Base-by-base conservation (phyloP, 2,329 filamentous ascomycete species). In the Aureobasidium sp. region DNA sequence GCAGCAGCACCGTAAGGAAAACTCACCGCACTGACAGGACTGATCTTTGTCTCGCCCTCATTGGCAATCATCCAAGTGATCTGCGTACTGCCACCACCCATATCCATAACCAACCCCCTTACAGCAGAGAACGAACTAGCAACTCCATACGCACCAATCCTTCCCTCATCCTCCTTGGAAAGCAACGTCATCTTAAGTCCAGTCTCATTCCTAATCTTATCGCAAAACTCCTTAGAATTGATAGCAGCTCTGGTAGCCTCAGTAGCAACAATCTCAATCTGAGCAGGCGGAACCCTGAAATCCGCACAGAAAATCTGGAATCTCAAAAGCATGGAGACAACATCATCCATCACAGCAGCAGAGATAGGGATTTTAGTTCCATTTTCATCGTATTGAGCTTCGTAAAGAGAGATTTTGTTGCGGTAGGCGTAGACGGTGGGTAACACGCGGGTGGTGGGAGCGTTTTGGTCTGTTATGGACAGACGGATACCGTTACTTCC, bases 401-500 rank as follows among this genome's bases (percentile, higher is more conserved):
- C 90, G 73, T 92, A 93, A 16, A 95, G 81, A 3, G 90, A 95
- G 63, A 95, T 91, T 45, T 81, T 82, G n/a, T 85, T 86, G 11
- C 91, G 85, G 68, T 90, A 85, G 67, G 87, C 83, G 73, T 89
- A 93, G 62, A 94, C 68, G 34, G 87, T 91, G n/a, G 81, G 84
- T 27, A 95, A 79, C 21, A 90, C 82, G 29, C 90, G 86, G 21
- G 87, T 80, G 41, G 78, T 82, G 8, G 84, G 82, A 21, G 87
- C 84, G 3, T 84, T 81, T 25, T 93, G 79, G 66, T 91, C 85
- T 11, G 90, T 89, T 68, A 95, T 89, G 49, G 90, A 91, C 77
- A 94, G 94, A 53, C 91, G 89, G 68, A 95, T 91, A 67, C 90
- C 91, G 78, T 95, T 95, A 78, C 90, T 59, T 34, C 63, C 63